Conservation (phyloP, 2,329 filamentous ascomycete genomes). For the Colletotrichum sansevieriae region DNA sequence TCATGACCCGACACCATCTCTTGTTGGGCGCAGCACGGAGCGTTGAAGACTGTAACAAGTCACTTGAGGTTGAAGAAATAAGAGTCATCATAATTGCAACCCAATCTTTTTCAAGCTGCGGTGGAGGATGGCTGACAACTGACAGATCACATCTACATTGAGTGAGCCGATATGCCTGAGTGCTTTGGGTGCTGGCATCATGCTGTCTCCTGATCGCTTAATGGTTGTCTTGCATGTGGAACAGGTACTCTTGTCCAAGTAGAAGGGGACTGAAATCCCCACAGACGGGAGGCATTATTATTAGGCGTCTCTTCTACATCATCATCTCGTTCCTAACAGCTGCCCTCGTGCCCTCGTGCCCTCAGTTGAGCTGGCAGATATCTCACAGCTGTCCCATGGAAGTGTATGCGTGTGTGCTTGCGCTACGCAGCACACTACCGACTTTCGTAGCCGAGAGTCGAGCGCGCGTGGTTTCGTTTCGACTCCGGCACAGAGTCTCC, state of each 20-base stretch:
- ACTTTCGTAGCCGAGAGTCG: too few relatives aligned
- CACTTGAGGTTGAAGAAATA: not conserved
- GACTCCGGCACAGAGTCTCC: not conserved
- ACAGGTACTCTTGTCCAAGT: not conserved
- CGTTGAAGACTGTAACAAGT: not conserved
- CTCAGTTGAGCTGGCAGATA: too few relatives aligned
- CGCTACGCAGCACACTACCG: too few relatives aligned
- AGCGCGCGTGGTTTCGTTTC: not conserved
- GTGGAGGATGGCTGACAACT: constrained; percentile 25
- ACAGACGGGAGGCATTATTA: not conserved
- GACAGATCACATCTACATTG: constrained; percentile 30
- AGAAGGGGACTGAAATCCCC: not conserved
- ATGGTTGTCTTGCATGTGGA: constrained; percentile 6
- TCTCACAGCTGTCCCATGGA: too few relatives aligned
- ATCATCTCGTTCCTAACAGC: too few relatives aligned
- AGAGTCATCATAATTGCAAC: not conserved
- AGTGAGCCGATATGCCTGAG: constrained; percentile 24
- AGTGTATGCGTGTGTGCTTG: too few relatives aligned
- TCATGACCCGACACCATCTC: constrained; percentile 23
- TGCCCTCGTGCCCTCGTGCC: too few relatives aligned
- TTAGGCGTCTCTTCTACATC: not conserved
- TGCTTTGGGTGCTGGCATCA: not conserved
- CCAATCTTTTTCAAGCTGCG: not conserved
- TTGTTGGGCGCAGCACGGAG: constrained; percentile 8
- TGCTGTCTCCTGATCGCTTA: constrained; percentile 15